A percentile compares a stretch with the other conserved stretches of the same genome.
These are phyloP conservation scores for Debaryomyces fabryi DNA, from an alignment of 1,139 yeast genomes.

Conservation along the genomic window DNA sequence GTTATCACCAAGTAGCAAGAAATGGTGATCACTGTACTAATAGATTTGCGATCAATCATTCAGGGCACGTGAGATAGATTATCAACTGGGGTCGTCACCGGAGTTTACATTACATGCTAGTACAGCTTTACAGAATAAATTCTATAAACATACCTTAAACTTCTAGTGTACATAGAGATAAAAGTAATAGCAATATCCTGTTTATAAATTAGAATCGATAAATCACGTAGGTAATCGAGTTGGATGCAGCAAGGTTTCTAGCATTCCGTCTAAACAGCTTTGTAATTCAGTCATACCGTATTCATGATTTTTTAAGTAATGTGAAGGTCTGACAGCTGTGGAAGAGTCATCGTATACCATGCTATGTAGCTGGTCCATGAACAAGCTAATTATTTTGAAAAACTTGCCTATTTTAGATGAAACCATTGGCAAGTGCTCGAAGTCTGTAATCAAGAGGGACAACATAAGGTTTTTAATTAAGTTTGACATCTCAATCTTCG, in stretches of 20 bases:
- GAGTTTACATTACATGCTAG: background rate
- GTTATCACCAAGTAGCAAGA: slow-evolving; percentile 2
- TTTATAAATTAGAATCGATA: background rate
- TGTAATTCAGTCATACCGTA: slow-evolving; percentile 17
- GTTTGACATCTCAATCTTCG: slow-evolving; percentile 30
- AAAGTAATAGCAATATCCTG: background rate
- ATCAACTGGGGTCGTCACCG: background rate
- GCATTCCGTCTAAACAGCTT: slow-evolving; percentile 28
- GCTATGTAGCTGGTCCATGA: slow-evolving; percentile 33
- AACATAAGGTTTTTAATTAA: slow-evolving; percentile 37
- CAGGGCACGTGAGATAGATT: background rate
- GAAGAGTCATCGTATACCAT: slow-evolving; percentile 19
- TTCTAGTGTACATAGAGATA: background rate
- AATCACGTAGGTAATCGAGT: background rate
- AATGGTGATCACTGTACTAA: slow-evolving; percentile 1
- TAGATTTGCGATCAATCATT: background rate
- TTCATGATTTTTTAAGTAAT: slow-evolving; percentile 16
- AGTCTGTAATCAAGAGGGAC: slow-evolving; percentile 33
- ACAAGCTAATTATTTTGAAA: slow-evolving; percentile 25
- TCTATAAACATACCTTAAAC: background rate
- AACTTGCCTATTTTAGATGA: slow-evolving; percentile 30
- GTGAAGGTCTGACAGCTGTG: slow-evolving; percentile 16
- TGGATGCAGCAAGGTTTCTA: slow-evolving; percentile 6
- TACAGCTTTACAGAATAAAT: background rate
- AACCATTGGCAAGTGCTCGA: slow-evolving; percentile 29